Evolutionary conservation across 2,329 filamentous ascomycete genomes (phyloP).

Genomic region (Beauveria brongniartii): DNA sequence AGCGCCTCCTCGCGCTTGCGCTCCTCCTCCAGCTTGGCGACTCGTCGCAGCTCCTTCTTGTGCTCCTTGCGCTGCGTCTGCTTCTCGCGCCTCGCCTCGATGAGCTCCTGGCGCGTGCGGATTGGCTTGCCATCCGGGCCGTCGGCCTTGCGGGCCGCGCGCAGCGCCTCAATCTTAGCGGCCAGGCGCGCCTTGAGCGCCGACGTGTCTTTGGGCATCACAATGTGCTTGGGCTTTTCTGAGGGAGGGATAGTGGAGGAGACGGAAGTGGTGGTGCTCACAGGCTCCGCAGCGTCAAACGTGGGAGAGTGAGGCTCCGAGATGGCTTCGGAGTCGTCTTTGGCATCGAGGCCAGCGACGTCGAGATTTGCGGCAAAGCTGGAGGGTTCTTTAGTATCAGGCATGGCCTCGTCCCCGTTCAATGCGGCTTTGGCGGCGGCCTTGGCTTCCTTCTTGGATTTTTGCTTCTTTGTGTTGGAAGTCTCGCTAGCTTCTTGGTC

Average conservation of each 20-base stretch:
- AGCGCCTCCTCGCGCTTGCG: conserved; percentile 54
- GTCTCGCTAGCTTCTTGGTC: conserved; percentile 28
- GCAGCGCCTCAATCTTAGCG: conserved; percentile 75
- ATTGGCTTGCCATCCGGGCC: conserved; percentile 69
- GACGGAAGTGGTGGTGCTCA: conserved; percentile 57
- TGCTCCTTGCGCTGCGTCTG: conserved; percentile 78
- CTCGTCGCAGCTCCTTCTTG: conserved; percentile 75
- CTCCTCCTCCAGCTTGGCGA: conserved; percentile 75
- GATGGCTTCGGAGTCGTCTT: conserved; percentile 43
- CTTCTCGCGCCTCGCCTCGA: conserved; percentile 81
- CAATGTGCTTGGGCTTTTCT: conserved; percentile 57
- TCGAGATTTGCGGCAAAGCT: conserved; percentile 19
- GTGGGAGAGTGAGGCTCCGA: conserved; percentile 44
- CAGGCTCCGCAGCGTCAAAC: conserved; percentile 48
- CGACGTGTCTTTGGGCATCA: conserved; percentile 62
- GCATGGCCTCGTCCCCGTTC: conserved; percentile 12
- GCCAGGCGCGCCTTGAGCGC: conserved; percentile 71
- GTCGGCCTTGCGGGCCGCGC: conserved; percentile 80
- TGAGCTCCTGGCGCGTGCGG: conserved; percentile 80
- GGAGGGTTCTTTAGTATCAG: conserved; percentile 15
- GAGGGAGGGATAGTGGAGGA: conserved; percentile 56
- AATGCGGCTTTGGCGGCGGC: conserved; percentile 13
- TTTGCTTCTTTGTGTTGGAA: conserved; percentile 18
- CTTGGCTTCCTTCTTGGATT: conserved; percentile 24
- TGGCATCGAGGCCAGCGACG: conserved; percentile 23